Evolutionary conservation across 139 green algal species (phyloP).

Genomic region (Dunaliella sp.): DNA sequence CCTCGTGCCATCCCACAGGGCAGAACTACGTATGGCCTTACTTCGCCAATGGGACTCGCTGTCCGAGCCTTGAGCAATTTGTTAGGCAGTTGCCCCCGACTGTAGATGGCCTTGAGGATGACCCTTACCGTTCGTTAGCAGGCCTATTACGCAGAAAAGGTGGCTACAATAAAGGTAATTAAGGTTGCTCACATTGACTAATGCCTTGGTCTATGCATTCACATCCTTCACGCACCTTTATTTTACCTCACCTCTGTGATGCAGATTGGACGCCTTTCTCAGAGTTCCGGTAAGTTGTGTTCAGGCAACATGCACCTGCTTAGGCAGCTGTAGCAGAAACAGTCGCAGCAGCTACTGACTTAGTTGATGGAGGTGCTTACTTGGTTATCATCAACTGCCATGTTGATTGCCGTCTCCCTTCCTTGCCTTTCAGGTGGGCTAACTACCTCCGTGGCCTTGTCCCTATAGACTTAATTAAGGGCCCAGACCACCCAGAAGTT

Average conservation of each 20-base stretch:
- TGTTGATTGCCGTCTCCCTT: background rate
- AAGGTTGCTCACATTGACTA: background rate
- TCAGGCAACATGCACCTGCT: background rate
- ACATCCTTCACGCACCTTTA: background rate
- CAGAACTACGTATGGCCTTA: constrained; percentile 1
- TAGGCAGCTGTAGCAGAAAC: background rate
- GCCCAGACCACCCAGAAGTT: background rate
- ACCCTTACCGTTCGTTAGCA: constrained; percentile 2
- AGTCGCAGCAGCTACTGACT: background rate
- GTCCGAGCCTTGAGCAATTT: background rate
- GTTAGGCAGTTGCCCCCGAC: background rate
- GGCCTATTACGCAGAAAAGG: background rate
- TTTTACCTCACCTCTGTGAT: background rate
- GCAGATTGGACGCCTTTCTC: background rate
- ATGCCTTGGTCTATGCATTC: background rate
- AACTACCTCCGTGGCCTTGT: constrained; percentile 3
- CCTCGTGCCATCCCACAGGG: background rate
- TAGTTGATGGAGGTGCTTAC: background rate
- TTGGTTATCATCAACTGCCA: background rate
- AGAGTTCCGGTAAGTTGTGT: background rate
- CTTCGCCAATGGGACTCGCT: background rate
- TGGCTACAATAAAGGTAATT: constrained; percentile 14
- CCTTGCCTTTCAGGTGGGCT: background rate
- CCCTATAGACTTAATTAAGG: background rate
- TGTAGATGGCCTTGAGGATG: constrained; percentile 1